These are phyloP conservation scores for Alternaria hordeiaustralica DNA, from an alignment of 2,329 filamentous ascomycete species.

Conservation along the genomic window DNA sequence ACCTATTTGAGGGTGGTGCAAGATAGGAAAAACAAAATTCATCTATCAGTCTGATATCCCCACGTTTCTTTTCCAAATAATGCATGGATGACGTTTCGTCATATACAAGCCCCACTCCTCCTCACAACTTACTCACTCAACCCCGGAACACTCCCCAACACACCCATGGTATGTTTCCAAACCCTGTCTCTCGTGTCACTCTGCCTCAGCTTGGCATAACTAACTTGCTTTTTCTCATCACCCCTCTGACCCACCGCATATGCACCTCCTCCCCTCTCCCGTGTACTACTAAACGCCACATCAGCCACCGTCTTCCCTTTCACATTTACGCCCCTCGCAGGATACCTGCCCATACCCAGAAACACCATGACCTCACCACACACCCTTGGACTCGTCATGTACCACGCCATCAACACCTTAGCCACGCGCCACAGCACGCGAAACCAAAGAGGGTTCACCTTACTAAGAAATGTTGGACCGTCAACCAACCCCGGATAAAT, in stretches of 20 bases:
- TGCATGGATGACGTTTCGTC: not conserved
- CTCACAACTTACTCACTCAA: not conserved
- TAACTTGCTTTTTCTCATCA: constrained; percentile 25
- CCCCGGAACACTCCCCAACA: not conserved
- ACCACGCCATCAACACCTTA: constrained; percentile 31
- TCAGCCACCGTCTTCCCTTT: not conserved
- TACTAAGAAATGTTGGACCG: constrained; percentile 33
- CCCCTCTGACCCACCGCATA: constrained; percentile 34
- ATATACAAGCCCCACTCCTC: not conserved
- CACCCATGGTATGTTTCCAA: constrained; percentile 40
- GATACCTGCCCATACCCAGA: constrained; percentile 31
- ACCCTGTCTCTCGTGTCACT: constrained; percentile 37
- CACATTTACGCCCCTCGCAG: constrained; percentile 24
- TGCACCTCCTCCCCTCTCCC: constrained; percentile 32
- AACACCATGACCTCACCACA: constrained; percentile 45
- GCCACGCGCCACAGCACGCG: constrained; percentile 32
- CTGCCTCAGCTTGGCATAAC: constrained; percentile 25
- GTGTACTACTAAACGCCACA: constrained; percentile 27
- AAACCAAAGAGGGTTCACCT: constrained; percentile 39
- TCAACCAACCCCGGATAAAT: constrained; percentile 44
- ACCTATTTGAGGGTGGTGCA: not conserved
- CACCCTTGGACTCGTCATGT: constrained; percentile 29
- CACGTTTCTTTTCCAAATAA: not conserved
- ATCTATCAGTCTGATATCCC: not conserved
- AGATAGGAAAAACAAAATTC: not conserved